These are phyloP conservation scores for Uromyces viciae-fabae DNA, from an alignment of 1,284 basidiomycete species.

Conservation along the genomic window DNA sequence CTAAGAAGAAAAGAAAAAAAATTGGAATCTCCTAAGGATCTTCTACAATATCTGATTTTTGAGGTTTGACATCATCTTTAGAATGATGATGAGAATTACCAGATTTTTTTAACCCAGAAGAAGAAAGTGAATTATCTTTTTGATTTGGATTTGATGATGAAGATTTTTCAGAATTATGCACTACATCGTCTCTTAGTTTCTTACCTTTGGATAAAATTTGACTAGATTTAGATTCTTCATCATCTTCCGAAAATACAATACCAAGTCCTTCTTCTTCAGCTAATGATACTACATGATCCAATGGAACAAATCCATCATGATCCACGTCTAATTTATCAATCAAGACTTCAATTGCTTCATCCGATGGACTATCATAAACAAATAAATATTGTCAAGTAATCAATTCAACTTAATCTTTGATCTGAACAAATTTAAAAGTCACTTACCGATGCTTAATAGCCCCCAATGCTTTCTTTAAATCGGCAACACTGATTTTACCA, in stretches of 20 bases:
- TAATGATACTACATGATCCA: slow-evolving; percentile 56
- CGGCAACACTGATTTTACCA: slow-evolving; percentile 83
- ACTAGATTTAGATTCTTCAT: slow-evolving; percentile 51
- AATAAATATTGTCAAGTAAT: not conserved
- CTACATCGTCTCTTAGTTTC: slow-evolving; percentile 25
- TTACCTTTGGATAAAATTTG: slow-evolving; percentile 49
- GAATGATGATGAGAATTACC: not conserved
- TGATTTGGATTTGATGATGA: not conserved
- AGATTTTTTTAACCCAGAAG: not conserved
- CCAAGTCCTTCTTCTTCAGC: slow-evolving; percentile 55
- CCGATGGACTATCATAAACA: slow-evolving; percentile 64
- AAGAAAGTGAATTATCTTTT: not conserved
- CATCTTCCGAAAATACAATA: slow-evolving; percentile 48
- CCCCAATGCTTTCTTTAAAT: slow-evolving; percentile 81
- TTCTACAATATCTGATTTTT: slow-evolving; percentile 44
- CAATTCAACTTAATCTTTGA: not conserved
- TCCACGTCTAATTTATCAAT: slow-evolving; percentile 93
- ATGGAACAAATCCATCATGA: slow-evolving; percentile 80
- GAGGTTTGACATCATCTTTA: slow-evolving; percentile 36
- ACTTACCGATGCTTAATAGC: slow-evolving; percentile 75
- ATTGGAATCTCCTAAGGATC: slow-evolving; percentile 14
- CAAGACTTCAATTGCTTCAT: slow-evolving; percentile 80
- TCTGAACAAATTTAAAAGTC: not conserved
- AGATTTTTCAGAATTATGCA: not conserved
- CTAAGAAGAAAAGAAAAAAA: not conserved